Conservation (phyloP, 345 rosid species). For the Diplotaxis tenuifolia region DNA sequence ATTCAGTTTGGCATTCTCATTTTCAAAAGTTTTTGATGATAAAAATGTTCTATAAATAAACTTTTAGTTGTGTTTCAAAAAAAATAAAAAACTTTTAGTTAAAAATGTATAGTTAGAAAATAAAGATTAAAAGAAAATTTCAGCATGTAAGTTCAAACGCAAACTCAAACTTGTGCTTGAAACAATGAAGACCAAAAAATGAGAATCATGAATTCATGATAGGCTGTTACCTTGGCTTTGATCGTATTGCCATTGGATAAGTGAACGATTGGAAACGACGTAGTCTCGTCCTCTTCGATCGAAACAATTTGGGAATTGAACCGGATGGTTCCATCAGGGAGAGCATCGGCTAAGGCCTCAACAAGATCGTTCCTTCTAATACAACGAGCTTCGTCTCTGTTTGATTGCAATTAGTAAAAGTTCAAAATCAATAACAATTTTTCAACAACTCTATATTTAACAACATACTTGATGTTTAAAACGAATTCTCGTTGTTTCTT, state of each 20-base stretch:
- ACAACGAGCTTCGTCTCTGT: conserved; percentile 39
- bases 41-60: not conserved
- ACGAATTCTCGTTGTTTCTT: conserved; percentile 27
- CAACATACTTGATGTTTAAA: conserved; percentile 18
- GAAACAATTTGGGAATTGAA: conserved; percentile 28
- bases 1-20: not conserved
- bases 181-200: not conserved
- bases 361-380: conserved; percentile 37
- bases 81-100: no score
- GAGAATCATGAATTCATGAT: not conserved
- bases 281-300: conserved; percentile 18
- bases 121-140: not conserved
- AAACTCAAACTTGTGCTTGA: not conserved
- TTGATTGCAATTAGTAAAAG: not conserved
- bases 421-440: not conserved
- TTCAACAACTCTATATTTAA: not conserved
- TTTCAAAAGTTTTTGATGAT: not conserved
- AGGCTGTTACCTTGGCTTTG: conserved; percentile 35
- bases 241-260: conserved; percentile 24
- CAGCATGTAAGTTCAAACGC: not conserved
- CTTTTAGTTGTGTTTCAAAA: no score
- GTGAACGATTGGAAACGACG: conserved; percentile 26
- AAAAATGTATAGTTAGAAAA: not conserved
- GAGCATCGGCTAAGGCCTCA: conserved; percentile 35
- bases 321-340: conserved; percentile 35